Evolutionary conservation across 2,329 filamentous ascomycete species (phyloP).

Genomic region (Trichophyton rubrum): DNA sequence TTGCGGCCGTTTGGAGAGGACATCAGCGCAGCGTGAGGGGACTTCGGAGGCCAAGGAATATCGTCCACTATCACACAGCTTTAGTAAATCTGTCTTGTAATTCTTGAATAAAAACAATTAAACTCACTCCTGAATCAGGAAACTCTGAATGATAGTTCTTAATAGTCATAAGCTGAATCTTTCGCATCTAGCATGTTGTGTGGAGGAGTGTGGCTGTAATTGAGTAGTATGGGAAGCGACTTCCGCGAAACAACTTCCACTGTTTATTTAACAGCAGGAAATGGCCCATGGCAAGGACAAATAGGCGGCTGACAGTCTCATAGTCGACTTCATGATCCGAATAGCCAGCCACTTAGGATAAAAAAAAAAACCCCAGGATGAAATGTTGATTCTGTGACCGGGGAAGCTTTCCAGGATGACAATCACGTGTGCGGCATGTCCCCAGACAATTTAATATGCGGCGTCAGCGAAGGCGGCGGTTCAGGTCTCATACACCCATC

Average conservation of each 20-base stretch:
- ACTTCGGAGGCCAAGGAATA: constrained; percentile 47
- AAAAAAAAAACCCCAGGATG: not conserved
- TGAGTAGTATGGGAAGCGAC: not conserved
- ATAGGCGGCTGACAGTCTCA: not conserved
- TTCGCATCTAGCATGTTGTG: not conserved
- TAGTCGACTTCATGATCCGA: not conserved
- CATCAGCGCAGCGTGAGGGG: constrained; percentile 49
- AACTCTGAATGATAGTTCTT: not conserved
- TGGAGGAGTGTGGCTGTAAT: not conserved
- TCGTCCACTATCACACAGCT: constrained; percentile 12
- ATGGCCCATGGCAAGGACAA: not conserved
- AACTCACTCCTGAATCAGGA: not conserved
- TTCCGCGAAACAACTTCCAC: not conserved
- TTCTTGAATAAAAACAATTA: too few relatives aligned
- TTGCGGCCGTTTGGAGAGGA: constrained; percentile 68
- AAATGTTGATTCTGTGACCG: not conserved
- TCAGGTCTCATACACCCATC: not conserved
- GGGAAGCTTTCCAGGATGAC: not conserved
- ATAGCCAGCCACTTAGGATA: not conserved
- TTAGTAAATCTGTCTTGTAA: not conserved
- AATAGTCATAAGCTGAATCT: not conserved
- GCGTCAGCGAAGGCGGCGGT: not conserved
- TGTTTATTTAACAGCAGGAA: not conserved
- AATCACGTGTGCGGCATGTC: not conserved
- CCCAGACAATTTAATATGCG: not conserved